These are phyloP conservation scores for Chalaropsis ovoidea DNA, from an alignment of 2,329 filamentous ascomycete species.

Conservation along the genomic window DNA sequence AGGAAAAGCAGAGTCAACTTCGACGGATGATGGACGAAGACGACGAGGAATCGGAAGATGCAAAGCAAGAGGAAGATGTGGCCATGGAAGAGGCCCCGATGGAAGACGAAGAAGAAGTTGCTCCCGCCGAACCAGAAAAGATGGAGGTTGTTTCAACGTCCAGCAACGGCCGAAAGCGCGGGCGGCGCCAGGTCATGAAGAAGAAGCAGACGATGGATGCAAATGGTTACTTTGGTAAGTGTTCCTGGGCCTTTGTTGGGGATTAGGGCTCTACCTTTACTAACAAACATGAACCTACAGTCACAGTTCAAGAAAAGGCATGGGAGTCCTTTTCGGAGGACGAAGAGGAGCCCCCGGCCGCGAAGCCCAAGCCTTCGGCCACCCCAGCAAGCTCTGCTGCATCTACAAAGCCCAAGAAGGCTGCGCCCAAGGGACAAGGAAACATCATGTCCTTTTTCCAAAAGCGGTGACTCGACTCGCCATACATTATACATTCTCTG, in stretches of 20 bases:
- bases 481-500: not conserved
- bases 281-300: conserved; percentile 37
- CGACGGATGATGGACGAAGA: conserved; percentile 44
- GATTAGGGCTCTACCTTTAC: not conserved
- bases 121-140: conserved; percentile 34
- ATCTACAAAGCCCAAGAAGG: conserved; percentile 45
- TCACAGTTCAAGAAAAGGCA: conserved; percentile 70
- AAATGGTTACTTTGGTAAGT: conserved; percentile 76
- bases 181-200: conserved; percentile 70
- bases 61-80: conserved; percentile 45
- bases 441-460: conserved; percentile 89
- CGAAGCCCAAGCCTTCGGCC: conserved; percentile 41
- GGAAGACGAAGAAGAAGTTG: conserved; percentile 35
- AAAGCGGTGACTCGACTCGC: conserved; percentile 50
- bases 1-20: conserved; percentile 35
- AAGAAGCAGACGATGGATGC: conserved; percentile 82
- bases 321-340: conserved; percentile 96
- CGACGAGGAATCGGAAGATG: conserved; percentile 31
- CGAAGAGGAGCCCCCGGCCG: conserved; percentile 49
- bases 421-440: conserved; percentile 55
- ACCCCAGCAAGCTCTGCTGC: conserved; percentile 40
- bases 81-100: conserved; percentile 37
- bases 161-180: conserved; percentile 56
- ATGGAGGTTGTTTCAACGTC: conserved; percentile 45
- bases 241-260: not conserved